Conservation (phyloP, 495 filamentous ascomycete genomes). For the Lichenothelia convexa region DNA sequence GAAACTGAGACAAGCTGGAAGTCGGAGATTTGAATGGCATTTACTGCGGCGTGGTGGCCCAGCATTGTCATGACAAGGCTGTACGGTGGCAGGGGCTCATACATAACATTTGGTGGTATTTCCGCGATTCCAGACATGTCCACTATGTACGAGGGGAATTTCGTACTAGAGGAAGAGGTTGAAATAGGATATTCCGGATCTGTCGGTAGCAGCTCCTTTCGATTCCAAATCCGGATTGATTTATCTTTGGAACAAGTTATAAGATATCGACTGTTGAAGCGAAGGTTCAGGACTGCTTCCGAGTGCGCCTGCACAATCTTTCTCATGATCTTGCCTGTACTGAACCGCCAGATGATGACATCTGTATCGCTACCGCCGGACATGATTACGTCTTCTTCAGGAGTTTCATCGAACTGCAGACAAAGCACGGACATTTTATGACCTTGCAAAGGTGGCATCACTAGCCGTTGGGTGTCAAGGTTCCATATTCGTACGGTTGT, state of each 20-base stretch:
- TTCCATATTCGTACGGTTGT: constrained; percentile 81
- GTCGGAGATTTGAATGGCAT: constrained; percentile 80
- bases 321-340: constrained; percentile 64
- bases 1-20: constrained; percentile 85
- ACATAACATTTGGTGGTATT: constrained; percentile 23
- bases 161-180: constrained; percentile 9
- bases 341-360: constrained; percentile 86
- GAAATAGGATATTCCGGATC: constrained; percentile 23
- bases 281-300: constrained; percentile 88
- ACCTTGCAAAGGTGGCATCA: constrained; percentile 49
- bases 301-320: constrained; percentile 55
- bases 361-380: constrained; percentile 83
- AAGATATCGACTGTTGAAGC: constrained; percentile 76
- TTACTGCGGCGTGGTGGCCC: constrained; percentile 81
- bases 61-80: constrained; percentile 59
- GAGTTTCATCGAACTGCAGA: constrained; percentile 87
- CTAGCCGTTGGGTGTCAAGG: constrained; percentile 57
- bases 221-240: constrained; percentile 88
- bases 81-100: constrained; percentile 38
- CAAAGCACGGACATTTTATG: constrained; percentile 82
- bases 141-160: constrained; percentile 34
- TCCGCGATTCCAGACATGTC: constrained; percentile 20
- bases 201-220: constrained; percentile 44
- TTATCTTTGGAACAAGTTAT: constrained; percentile 97
- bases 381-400: constrained; percentile 76